Base-by-base conservation (phyloP, 2,329 filamentous ascomycete genomes). In the Pestalotiopsis sp. region DNA sequence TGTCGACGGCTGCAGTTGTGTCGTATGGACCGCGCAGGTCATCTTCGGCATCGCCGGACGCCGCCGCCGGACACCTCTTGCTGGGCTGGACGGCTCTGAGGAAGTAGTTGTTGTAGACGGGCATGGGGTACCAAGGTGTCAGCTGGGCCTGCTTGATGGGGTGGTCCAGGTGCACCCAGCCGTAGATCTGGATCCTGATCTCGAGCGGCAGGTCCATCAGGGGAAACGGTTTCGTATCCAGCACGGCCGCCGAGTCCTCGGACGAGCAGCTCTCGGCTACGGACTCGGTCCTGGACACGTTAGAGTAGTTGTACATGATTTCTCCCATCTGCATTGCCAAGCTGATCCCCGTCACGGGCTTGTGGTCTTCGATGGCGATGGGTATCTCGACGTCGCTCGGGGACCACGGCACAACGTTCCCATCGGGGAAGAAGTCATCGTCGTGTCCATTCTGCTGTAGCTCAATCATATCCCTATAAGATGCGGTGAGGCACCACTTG, bases 111-210 rank as follows among this genome's bases (percentile, higher is more conserved):
- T 72, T 76, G 66, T 78, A 73, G 4, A 73, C 69, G 12, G 79
- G 79, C 3, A 76, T 77, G 2, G 81, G 82, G 71, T 82, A 82
- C 75, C 79, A 81, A 1, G 81, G 79, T 11, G 78, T 79, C n/a
- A 82, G 79, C 68, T 82, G 78, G 14, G 76, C 73, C 60, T 81
- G 78, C n/a, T 76, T 73, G 52, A 83, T 73, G 1, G 81, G 83
- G 45, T 79, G 79, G 73, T 77, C 76, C 4, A 78, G 73, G 58
- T 83, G 77, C 13, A 85, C 71, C 78, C 81, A 82, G 66, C 74
- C 70, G 73, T 86, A 87, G 41, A 87, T 83, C 66, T 83, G 78
- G 13, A 84, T 79, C 14, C 85, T 80, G 63, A 86, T 78, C 72
- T 87, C 85, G 14, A 80, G 72, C 0, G 84, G 83, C 4, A 85